Evolutionary conservation across 768 basidiomycete genomes (phyloP).

Genomic region (Pulveroboletus sp.): DNA sequence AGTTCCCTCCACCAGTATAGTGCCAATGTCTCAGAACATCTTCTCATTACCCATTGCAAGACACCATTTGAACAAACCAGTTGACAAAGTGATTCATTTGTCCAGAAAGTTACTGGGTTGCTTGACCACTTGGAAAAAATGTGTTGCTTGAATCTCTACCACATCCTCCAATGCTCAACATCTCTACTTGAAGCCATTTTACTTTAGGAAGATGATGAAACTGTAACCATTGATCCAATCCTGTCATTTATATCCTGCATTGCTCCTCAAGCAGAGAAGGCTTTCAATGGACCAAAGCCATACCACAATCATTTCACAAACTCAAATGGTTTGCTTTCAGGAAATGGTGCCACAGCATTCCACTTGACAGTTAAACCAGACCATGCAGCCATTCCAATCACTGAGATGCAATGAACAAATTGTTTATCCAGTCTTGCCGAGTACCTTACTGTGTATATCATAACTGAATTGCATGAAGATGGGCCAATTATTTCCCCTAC

Average conservation of each 20-base stretch:
- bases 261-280: neutral
- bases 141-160: too few relatives aligned
- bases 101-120: neutral
- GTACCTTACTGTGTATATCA: too few relatives aligned
- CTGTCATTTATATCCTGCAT: neutral
- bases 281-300: too few relatives aligned
- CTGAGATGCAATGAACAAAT: too few relatives aligned
- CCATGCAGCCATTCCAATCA: too few relatives aligned
- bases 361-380: too few relatives aligned
- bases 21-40: conserved; percentile 17
- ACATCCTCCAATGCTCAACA: neutral
- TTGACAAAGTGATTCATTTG: too few relatives aligned
- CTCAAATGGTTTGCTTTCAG: too few relatives aligned
- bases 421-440: too few relatives aligned
- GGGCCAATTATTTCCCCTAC: neutral
- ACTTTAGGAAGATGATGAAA: neutral
- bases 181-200: neutral
- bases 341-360: too few relatives aligned
- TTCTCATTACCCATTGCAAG: too few relatives aligned
- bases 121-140: conserved; percentile 33
- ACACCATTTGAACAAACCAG: conserved; percentile 22
- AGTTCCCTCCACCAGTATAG: conserved; percentile 16
- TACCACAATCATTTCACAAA: too few relatives aligned
- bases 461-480: neutral
- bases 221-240: neutral